Conservation (phyloP, 129 eudicot genomes). For the Helianthus tuberosus region DNA sequence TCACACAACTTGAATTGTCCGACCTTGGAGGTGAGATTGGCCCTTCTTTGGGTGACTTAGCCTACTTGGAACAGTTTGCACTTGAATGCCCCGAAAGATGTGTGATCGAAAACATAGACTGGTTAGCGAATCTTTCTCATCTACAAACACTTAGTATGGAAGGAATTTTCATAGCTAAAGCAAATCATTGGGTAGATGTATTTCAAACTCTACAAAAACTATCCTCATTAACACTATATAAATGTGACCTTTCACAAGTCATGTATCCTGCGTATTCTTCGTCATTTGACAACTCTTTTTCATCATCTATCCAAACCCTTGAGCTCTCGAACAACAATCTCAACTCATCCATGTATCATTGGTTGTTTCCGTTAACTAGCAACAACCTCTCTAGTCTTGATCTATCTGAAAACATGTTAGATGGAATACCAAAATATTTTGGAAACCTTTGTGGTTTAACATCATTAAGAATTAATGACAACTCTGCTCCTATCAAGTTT, state of each 20-base stretch:
- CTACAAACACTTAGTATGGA: not conserved
- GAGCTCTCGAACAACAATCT: not conserved
- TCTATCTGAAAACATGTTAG: slow-evolving; percentile 13
- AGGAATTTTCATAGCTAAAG: slow-evolving; percentile 22
- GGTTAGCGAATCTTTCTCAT: slow-evolving; percentile 26
- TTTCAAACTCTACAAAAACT: slow-evolving; percentile 13
- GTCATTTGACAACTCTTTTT: slow-evolving; percentile 21
- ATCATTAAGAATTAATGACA: not conserved
- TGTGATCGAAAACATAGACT: slow-evolving; percentile 11
- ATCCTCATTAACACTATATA: not conserved
- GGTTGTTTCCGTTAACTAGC: slow-evolving; percentile 26
- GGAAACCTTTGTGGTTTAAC: slow-evolving; percentile 18
- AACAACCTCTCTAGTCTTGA: slow-evolving; percentile 7
- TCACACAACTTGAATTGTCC: slow-evolving; percentile 25
- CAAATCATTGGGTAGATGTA: slow-evolving; percentile 27
- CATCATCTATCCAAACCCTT: slow-evolving; percentile 19
- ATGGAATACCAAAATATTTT: slow-evolving; percentile 24
- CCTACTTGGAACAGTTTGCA: slow-evolving; percentile 2
- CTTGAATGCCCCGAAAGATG: slow-evolving; percentile 5
- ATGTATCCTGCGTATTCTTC: slow-evolving; percentile 16
- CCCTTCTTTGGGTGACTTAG: slow-evolving; percentile 31
- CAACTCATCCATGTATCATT: slow-evolving; percentile 19
- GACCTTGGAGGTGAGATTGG: slow-evolving; percentile 9
- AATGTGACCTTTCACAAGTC: slow-evolving; percentile 23
- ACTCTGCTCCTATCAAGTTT: not conserved